These are phyloP conservation scores for Myxozyma mucilagina DNA, from an alignment of 805 yeast genomes.

Conservation along the genomic window DNA sequence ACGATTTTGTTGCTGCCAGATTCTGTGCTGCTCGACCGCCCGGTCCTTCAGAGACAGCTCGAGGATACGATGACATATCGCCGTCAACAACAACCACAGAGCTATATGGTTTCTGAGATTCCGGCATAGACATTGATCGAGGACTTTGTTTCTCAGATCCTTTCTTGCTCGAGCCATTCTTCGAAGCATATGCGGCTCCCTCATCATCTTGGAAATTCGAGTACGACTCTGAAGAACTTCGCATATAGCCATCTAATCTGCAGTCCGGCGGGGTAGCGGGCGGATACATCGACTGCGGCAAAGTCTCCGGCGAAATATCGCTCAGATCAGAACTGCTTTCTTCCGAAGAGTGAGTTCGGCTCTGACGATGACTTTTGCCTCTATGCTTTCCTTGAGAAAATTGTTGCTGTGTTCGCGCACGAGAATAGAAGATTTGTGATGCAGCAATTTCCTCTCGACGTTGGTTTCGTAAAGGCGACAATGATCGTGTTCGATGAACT, in stretches of 20 bases:
- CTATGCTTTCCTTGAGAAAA: background rate
- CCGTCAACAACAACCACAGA: constrained; percentile 13
- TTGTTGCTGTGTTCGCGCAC: background rate
- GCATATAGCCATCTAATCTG: constrained; percentile 11
- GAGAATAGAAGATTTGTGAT: background rate
- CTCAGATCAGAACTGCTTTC: constrained; percentile 28
- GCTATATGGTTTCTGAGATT: background rate
- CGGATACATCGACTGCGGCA: constrained; percentile 14
- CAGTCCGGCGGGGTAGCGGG: constrained; percentile 23
- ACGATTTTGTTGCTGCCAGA: constrained; percentile 10
- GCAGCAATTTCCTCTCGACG: too few species aligned
- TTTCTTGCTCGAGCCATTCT: constrained; percentile 3
- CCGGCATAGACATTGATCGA: background rate
- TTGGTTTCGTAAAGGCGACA: background rate
- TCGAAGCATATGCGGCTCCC: constrained; percentile 14
- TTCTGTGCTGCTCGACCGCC: background rate
- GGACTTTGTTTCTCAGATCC: background rate
- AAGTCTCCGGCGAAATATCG: constrained; percentile 27
- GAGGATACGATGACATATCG: background rate
- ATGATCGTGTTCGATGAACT: background rate
- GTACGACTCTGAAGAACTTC: too few species aligned
- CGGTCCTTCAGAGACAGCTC: background rate
- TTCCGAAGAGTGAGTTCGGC: constrained; percentile 5
- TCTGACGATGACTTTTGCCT: background rate
- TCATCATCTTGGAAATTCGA: background rate